Base-by-base conservation (phyloP, 2,329 filamentous ascomycete species). In the Colletotrichum euphorbiae region DNA sequence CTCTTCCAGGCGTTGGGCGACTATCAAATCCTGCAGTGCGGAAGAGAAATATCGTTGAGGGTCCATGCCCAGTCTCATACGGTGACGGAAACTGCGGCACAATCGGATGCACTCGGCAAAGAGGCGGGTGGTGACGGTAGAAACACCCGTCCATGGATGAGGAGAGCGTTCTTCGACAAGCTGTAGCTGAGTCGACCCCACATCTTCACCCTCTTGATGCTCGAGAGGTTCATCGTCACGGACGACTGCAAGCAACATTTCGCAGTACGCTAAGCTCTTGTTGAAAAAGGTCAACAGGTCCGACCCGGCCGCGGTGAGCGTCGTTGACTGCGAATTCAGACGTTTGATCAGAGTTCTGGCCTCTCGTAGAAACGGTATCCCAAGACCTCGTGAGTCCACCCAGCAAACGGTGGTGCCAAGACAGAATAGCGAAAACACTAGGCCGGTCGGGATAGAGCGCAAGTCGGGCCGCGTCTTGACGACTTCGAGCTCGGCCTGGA, bases 131-230 rank as follows among this genome's bases (percentile, higher is more conserved):
- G 79, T 73, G 0, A 72, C 70, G 0, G 77, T 74, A 0, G 80
- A 80, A 4, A 80, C 75, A 0, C 80, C 80, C 0, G 77, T 80
- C 80, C 80, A 81, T 0, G 80, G 76, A 62, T 81, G 80, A 2
- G 76, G 74, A 6, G 61, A 24, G 9, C 65, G 61, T 28, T 65
- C 65, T 5, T 64, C 61, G 3, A 50, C 21, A 4, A 50, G 36
- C 17, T 50, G 65, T 7, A 65, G 46, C 4, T 45, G 63, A 2
- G n/a, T 55, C 17, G 21, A 24, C 6, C 15, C 21, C n/a, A 19
- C 2, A 19, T 50, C 54, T 13, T 42, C 40, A 1, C 24, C 24
- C 3, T 59, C 46, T n/a, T 50, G 65, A 36, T 54, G 33, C 71
- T 72, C 55, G 3, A 70, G 0, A 3, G 67, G 52, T 31, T 71